Evolutionary conservation across 2,329 filamentous ascomycete species (phyloP).

Genomic region (Fusarium buxicola): DNA sequence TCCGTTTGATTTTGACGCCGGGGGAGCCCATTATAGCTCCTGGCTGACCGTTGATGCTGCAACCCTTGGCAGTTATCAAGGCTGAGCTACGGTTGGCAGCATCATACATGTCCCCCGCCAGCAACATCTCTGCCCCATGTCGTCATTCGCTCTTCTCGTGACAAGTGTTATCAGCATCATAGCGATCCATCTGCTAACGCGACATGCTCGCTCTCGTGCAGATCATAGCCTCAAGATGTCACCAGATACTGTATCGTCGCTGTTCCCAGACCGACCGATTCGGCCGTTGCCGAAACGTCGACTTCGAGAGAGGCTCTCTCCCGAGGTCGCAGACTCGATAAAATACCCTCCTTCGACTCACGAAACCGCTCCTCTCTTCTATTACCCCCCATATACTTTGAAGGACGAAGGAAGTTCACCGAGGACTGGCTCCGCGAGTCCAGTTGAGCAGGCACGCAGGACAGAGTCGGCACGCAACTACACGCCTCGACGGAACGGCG

Average conservation of each 20-base stretch:
- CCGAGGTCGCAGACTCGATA: slow-evolving; percentile 85
- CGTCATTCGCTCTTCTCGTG: slow-evolving; percentile 24
- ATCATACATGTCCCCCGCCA: slow-evolving; percentile 14
- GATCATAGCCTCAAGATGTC: slow-evolving; percentile 67
- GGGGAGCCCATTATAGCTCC: slow-evolving; percentile 8
- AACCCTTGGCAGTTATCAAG: slow-evolving; percentile 6
- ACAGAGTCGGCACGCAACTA: slow-evolving; percentile 42
- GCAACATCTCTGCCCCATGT: slow-evolving; percentile 22
- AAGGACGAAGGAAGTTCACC: slow-evolving; percentile 58
- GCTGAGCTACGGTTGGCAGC: slow-evolving; percentile 11
- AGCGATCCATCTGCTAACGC: slow-evolving; percentile 47
- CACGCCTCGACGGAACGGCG: slow-evolving; percentile 48
- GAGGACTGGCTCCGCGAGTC: slow-evolving; percentile 35
- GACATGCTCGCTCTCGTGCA: slow-evolving; percentile 44
- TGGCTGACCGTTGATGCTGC: slow-evolving; percentile 15
- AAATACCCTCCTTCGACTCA: slow-evolving; percentile 83
- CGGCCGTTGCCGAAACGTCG: slow-evolving; percentile 90
- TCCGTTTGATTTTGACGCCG: slow-evolving; percentile 25
- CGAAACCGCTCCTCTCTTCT: slow-evolving; percentile 79
- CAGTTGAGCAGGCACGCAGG: slow-evolving; percentile 39
- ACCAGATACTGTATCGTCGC: slow-evolving; percentile 80
- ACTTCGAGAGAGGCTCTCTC: slow-evolving; percentile 86
- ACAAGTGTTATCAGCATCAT: slow-evolving; percentile 24
- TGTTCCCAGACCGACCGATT: slow-evolving; percentile 92
- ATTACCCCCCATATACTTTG: slow-evolving; percentile 63